Evolutionary conservation across 129 eudicot genomes (phyloP).

Genomic region (Chrysanthemum makinoi): DNA sequence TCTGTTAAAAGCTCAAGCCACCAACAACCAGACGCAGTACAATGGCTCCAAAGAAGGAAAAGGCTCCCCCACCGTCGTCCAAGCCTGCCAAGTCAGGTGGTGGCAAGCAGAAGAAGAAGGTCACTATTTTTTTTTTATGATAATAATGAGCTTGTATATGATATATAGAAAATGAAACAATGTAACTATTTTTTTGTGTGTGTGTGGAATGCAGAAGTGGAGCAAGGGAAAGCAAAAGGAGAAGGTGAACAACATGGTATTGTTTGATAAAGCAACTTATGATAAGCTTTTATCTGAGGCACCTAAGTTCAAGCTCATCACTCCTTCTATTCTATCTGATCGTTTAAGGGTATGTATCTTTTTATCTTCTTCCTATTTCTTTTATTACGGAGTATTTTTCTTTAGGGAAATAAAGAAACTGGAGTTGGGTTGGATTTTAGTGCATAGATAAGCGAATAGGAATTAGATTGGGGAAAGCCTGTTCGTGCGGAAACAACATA

Average conservation of each 20-base stretch:
- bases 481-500: too few relatives aligned
- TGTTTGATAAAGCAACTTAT: conserved; percentile 72
- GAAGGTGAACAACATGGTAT: conserved; percentile 91
- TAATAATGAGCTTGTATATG: not conserved
- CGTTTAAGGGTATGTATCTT: conserved; percentile 56
- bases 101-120: conserved; percentile 81
- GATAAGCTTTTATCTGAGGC: conserved; percentile 79
- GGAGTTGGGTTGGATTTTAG: too few relatives aligned
- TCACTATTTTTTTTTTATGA: not conserved
- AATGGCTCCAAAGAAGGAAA: conserved; percentile 66
- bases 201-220: conserved; percentile 55
- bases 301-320: conserved; percentile 70
- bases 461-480: too few relatives aligned
- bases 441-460: too few relatives aligned
- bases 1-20: too few relatives aligned
- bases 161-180: not conserved
- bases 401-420: too few relatives aligned
- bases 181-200: not conserved
- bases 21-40: too few relatives aligned
- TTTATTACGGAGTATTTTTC: too few relatives aligned
- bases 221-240: conserved; percentile 96
- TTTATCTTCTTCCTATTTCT: too few relatives aligned
- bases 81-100: conserved; percentile 82
- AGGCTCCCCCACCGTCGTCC: conserved; percentile 70
- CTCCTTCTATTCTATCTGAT: conserved; percentile 69